phyloP scores from a whole-genome alignment of 2,329 filamentous ascomycete species.

The Cladophialophora chaetospira region DNA sequence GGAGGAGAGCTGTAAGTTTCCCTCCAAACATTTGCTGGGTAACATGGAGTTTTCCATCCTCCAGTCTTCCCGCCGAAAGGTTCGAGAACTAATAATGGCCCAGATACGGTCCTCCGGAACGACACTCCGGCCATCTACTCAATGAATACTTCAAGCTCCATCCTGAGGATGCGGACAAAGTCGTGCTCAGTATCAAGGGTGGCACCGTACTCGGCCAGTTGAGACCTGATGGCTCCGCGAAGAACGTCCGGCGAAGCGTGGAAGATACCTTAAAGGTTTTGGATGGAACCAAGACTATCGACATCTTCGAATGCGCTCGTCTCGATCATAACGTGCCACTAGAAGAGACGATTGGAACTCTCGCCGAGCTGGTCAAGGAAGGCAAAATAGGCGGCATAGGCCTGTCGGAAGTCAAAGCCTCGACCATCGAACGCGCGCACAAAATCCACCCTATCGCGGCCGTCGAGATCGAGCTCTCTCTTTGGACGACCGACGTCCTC shows the following conservation, averaged over 20 bases:
- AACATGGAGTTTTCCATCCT: too few species aligned
- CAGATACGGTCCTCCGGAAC: slow-evolving; percentile 60
- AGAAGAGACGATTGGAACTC: slow-evolving; percentile 47
- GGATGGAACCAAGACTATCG: slow-evolving; percentile 56
- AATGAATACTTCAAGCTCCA: slow-evolving; percentile 65
- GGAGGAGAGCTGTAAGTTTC: slow-evolving; percentile 67
- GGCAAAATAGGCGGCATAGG: slow-evolving; percentile 50
- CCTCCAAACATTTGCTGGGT: too few species aligned
- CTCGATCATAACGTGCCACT: slow-evolving; percentile 56
- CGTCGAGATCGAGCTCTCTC: slow-evolving; percentile 63
- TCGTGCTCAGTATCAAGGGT: slow-evolving; percentile 66
- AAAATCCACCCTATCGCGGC: slow-evolving; percentile 58
- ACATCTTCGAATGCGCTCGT: slow-evolving; percentile 62
- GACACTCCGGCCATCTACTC: slow-evolving; percentile 62
- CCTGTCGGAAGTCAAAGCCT: slow-evolving; percentile 48
- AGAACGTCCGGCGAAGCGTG: slow-evolving; percentile 58
- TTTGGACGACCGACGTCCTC: slow-evolving; percentile 60
- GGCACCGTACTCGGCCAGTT: slow-evolving; percentile 44
- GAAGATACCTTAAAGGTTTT: slow-evolving; percentile 58
- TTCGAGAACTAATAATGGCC: too few species aligned
- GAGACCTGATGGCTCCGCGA: slow-evolving; percentile 55
- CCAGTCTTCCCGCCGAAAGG: too few species aligned
- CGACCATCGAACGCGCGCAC: slow-evolving; percentile 48
- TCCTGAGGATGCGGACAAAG: slow-evolving; percentile 64
- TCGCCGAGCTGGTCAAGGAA: slow-evolving; percentile 44